Conservation (phyloP, 352 stramenopile genomes). For the Globisporangium heterothallicum region DNA sequence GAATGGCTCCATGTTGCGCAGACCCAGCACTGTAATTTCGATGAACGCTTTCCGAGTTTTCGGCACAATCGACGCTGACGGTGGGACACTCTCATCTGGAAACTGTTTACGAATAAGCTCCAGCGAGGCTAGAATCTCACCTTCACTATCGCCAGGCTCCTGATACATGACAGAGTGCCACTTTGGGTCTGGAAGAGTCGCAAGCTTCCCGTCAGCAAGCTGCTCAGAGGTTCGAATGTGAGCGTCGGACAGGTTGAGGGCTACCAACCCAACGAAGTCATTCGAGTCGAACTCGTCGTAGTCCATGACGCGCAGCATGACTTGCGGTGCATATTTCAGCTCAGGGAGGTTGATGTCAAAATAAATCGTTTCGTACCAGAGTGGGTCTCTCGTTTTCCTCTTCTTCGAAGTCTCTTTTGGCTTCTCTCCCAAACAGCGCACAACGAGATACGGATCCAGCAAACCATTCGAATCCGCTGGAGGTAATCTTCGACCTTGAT, state of each 20-base stretch:
- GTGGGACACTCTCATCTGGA: slow-evolving; percentile 54
- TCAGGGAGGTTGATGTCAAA: slow-evolving; percentile 83
- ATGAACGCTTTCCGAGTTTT: slow-evolving; percentile 68
- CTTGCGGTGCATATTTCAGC: slow-evolving; percentile 69
- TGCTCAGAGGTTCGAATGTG: slow-evolving; percentile 63
- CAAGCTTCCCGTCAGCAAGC: slow-evolving; percentile 34
- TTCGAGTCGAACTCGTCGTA: slow-evolving; percentile 71
- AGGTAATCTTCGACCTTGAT: slow-evolving; percentile 73
- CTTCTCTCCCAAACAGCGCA: slow-evolving; percentile 79
- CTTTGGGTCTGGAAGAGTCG: slow-evolving; percentile 49
- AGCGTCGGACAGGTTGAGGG: slow-evolving; percentile 64
- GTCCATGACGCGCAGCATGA: slow-evolving; percentile 80
- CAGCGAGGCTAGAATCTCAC: slow-evolving; percentile 70
- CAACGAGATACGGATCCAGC: slow-evolving; percentile 77
- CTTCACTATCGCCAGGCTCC: slow-evolving; percentile 73
- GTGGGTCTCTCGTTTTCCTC: slow-evolving; percentile 72
- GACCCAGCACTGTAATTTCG: slow-evolving; percentile 80
- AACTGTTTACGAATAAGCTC: slow-evolving; percentile 71
- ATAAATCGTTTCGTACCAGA: slow-evolving; percentile 87
- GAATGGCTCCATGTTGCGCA: slow-evolving; percentile 86
- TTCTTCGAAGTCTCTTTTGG: slow-evolving; percentile 65
- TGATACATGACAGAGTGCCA: slow-evolving; percentile 80
- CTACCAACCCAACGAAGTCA: slow-evolving; percentile 58
- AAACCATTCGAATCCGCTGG: slow-evolving; percentile 81
- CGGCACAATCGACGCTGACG: slow-evolving; percentile 47